Percentiles rank a stretch among this genome's conserved stretches.
These are phyloP conservation scores for Myriosclerotinia scirpicola DNA, from an alignment of 2,329 filamentous ascomycete species.

Conservation along the genomic window DNA sequence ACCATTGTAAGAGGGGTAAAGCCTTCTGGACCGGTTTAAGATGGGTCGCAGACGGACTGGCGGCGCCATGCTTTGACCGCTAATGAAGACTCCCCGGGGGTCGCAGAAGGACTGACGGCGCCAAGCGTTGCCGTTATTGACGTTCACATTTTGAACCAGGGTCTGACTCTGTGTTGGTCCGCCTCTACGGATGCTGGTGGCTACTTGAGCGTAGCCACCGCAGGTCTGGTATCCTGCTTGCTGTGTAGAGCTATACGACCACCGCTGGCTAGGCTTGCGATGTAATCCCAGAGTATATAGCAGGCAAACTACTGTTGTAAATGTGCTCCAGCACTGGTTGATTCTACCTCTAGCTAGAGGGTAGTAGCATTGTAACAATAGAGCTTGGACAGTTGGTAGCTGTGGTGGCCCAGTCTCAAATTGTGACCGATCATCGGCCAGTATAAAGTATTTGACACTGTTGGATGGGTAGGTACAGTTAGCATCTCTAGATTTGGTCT, in stretches of 20 bases:
- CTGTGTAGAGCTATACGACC: too few species aligned
- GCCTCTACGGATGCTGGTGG: slow-evolving; percentile 2
- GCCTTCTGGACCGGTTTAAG: slow-evolving; percentile 22
- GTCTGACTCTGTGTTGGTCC: not conserved
- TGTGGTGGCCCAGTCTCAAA: slow-evolving; percentile 41
- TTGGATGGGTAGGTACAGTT: not conserved
- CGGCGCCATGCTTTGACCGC: not conserved
- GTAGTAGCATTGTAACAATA: slow-evolving; percentile 43
- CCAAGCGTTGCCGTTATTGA: not conserved
- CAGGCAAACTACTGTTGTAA: slow-evolving; percentile 39
- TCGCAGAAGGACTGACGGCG: not conserved
- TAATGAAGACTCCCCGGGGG: too few species aligned
- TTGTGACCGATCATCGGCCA: slow-evolving; percentile 38
- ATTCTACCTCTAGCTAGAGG: slow-evolving; percentile 40
- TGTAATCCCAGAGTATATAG: slow-evolving; percentile 40
- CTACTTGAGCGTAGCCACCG: too few species aligned
- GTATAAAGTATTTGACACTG: slow-evolving; percentile 33
- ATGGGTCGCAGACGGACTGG: not conserved
- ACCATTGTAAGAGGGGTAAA: slow-evolving; percentile 30
- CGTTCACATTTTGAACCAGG: not conserved
- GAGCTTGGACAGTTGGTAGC: slow-evolving; percentile 43
- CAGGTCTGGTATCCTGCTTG: too few species aligned
- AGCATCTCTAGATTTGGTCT: too few species aligned
- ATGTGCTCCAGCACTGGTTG: slow-evolving; percentile 42
- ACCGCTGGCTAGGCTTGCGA: slow-evolving; percentile 28